Evolutionary conservation across 108 stramenopile species (phyloP).

Genomic region (Ochromonas danica): DNA sequence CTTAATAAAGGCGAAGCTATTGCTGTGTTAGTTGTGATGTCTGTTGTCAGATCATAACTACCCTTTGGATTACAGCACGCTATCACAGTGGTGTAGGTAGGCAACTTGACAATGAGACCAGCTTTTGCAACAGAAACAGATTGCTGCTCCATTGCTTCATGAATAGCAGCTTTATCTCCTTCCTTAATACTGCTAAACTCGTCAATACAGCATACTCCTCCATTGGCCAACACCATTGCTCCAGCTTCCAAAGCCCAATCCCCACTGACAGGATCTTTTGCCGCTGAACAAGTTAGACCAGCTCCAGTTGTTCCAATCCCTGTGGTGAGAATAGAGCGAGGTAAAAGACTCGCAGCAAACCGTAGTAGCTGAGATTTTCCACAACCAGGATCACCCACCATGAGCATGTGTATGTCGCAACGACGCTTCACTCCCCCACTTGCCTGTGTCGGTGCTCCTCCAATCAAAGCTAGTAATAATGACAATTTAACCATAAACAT

Average conservation of each 20-base stretch:
- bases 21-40: constrained; percentile 80
- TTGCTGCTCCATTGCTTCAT: constrained; percentile 99
- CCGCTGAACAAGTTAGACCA: constrained; percentile 96
- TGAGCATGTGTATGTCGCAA: constrained; percentile 75
- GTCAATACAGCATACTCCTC: constrained; percentile 95
- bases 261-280: constrained; percentile 66
- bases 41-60: constrained; percentile 53
- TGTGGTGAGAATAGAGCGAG: constrained; percentile 88
- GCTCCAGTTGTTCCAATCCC: constrained; percentile 95
- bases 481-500: constrained; percentile 88
- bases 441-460: constrained; percentile 64
- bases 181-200: constrained; percentile 80
- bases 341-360: constrained; percentile 82
- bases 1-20: constrained; percentile 91
- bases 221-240: constrained; percentile 89
- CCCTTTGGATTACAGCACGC: constrained; percentile 88
- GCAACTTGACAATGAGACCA: constrained; percentile 91
- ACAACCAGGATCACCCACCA: constrained; percentile 81
- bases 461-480: constrained; percentile 82
- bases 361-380: constrained; percentile 84
- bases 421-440: not conserved
- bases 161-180: constrained; percentile 75
- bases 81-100: constrained; percentile 82
- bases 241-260: constrained; percentile 96
- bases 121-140: constrained; percentile 92